phyloP scores from a whole-genome alignment of 208 protist species.

The Leishmania turanica region DNA sequence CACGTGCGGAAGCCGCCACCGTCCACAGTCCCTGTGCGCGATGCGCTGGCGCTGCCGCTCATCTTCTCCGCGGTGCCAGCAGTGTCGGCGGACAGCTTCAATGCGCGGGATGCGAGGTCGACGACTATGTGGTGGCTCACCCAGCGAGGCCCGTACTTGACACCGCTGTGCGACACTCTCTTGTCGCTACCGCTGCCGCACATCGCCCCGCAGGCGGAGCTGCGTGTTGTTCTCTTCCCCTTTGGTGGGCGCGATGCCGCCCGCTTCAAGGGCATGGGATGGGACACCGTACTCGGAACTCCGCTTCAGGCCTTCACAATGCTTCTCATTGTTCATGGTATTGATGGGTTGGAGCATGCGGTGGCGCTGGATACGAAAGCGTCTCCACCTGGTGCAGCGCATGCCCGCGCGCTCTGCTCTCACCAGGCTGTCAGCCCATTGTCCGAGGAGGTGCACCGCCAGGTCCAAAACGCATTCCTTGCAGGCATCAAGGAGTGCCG shows the following conservation, averaged over 20 bases:
- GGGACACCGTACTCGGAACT: constrained; percentile 64
- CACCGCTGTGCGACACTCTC: constrained; percentile 58
- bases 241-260: constrained; percentile 65
- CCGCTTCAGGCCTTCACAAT: constrained; percentile 64
- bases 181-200: constrained; percentile 43
- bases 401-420: background rate
- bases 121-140: constrained; percentile 45
- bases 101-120: constrained; percentile 34
- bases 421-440: background rate
- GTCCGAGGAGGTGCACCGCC: constrained; percentile 14
- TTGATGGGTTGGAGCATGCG: constrained; percentile 28
- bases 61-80: constrained; percentile 41
- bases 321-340: constrained; percentile 56
- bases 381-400: background rate
- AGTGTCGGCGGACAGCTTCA: constrained; percentile 54
- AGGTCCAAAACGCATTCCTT: constrained; percentile 46
- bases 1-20: background rate
- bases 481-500: constrained; percentile 60
- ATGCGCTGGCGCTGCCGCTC: constrained; percentile 68
- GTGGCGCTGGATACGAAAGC: constrained; percentile 12
- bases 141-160: constrained; percentile 50
- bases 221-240: constrained; percentile 62
- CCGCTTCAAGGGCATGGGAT: constrained; percentile 55
- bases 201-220: constrained; percentile 40
- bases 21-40: constrained; percentile 32